Base-by-base conservation (phyloP, 2,329 filamentous ascomycete species). In the Pestalotiopsis sp. region DNA sequence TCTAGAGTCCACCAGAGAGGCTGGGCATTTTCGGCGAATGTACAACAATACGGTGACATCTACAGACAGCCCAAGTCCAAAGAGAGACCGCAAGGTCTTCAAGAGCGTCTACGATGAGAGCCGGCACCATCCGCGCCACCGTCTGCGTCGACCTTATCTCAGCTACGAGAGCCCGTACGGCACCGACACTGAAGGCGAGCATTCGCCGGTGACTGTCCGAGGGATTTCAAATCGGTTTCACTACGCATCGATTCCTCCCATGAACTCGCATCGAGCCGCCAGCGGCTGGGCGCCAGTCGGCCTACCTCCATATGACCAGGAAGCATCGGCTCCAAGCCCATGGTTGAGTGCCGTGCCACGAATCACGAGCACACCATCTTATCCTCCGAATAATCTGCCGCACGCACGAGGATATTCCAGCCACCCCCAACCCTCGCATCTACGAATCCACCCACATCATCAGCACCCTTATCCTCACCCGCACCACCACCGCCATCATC, bases 1-100 rank as follows among this genome's bases (percentile, higher is more conserved):
- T 20, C 75, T 78, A 25, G 79, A 83, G 14, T 87, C 90, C 3
- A 85, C 85, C 0, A 75, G 76, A 2, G 85, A 90, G 69, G 85
- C 87, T 27, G 79, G 83, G 36, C 75, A 77, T 62, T 84, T 80
- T 64, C 83, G 84, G 38, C 73, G 75, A 13, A 67, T 80, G 64
- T 78, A 80, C 69, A 75, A 72, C 57, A 78, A 77, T 57, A 70
- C 70, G 38, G 64, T 72, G 13, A 71, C 71, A 9, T 71, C 71
- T 7, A 68, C 70, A 39, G 67, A 67, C 13, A 72, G 72, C 58
- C 41, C 49, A 5, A 74, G 72, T 20, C 75, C 75, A 2, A 71
- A 71, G 66, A 76, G 73, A 63, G 74, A 75, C 17, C 74, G 73
- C 49, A 76, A 76, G 23, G 69, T 75, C 3, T 76, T 78, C 25